Base-by-base conservation (phyloP, 495 filamentous ascomycete genomes). In the Collariella sp. region DNA sequence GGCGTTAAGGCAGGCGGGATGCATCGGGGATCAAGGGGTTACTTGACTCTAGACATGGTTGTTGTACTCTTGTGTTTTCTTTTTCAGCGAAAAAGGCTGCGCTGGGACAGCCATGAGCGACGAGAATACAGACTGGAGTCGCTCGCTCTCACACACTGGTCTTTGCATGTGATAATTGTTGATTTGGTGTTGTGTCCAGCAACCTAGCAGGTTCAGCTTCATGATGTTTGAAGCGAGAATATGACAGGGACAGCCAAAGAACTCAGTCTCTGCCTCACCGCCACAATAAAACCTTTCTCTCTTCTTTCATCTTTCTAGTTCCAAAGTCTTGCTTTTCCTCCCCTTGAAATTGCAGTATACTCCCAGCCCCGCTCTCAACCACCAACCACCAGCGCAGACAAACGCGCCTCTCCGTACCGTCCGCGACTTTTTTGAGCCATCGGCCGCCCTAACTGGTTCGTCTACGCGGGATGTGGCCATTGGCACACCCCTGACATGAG, bases 401-500 rank as follows among this genome's bases (percentile, higher is more conserved):
- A n/a, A n/a, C n/a, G n/a, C n/a, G n/a, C n/a, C 35, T n/a, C 35
- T 38, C 35, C 6, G 12, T 6, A 12, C 22, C 33, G 7, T 19
- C 43, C 40, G 5, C 41, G 45, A 15, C 41, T 12, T 15, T 24
- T 19, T 31, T 36, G 50, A 57, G 59, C 56, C 34, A 59, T 62
- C 59, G 57, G 50, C 41, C 18, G 23, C 46, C 35, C 45, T 0
- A 48, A 54, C 35, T 35, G 42, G 24, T 5, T 12, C 22, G 38
- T 34, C 9, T 11, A 50, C 42, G 50, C 51, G 61, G 46, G 47
- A 59, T 60, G 56, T 16, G 20, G 45, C 24, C 34, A 6, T 36
- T 15, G 15, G 35, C 49, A 11, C 22, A 12, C 41, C 49, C n/a
- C 24, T 54, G 57, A 20, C 35, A 67, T 67, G 64, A 61, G 59